A percentile compares a stretch with the other conserved stretches of the same genome.
phyloP scores from a whole-genome alignment of 805 yeast species.

The Kodamaea nitidulidarum region DNA sequence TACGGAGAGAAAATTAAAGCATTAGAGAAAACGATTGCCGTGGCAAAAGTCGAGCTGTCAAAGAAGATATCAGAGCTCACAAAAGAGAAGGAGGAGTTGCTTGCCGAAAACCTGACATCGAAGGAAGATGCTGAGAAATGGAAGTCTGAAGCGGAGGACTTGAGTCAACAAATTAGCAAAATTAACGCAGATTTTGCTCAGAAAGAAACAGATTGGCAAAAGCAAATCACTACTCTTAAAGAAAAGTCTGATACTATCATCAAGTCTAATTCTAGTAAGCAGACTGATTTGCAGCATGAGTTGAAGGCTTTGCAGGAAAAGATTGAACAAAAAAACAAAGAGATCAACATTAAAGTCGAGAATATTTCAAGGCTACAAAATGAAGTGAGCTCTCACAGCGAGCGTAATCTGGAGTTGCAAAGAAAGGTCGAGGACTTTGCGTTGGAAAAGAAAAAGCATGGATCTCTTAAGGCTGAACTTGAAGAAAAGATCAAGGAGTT shows the following conservation, averaged over 20 bases:
- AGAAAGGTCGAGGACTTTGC: too few species aligned
- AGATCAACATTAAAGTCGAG: background rate
- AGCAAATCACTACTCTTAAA: background rate
- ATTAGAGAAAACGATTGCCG: conserved; percentile 34
- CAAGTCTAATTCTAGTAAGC: background rate
- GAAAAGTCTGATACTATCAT: background rate
- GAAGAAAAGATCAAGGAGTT: conserved; percentile 1
- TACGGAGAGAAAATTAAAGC: conserved; percentile 43
- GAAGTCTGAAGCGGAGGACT: conserved; percentile 11
- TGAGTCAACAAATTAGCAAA: conserved; percentile 9
- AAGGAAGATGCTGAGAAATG: conserved; percentile 12
- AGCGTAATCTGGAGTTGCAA: background rate
- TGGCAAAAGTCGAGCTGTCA: conserved; percentile 14
- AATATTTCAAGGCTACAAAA: conserved; percentile 3
- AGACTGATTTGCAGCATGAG: background rate
- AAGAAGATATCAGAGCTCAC: conserved; percentile 6
- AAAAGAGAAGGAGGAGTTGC: conserved; percentile 10
- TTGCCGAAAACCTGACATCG: conserved; percentile 6
- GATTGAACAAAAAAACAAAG: background rate
- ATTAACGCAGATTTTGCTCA: background rate
- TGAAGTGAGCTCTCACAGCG: conserved; percentile 3
- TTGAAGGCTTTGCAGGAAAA: background rate
- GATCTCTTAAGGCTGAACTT: background rate
- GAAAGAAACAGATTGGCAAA: background rate
- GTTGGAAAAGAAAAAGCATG: background rate